Base-by-base conservation (phyloP, 768 basidiomycete species). In the Rhodosporidiobolus sp. region DNA sequence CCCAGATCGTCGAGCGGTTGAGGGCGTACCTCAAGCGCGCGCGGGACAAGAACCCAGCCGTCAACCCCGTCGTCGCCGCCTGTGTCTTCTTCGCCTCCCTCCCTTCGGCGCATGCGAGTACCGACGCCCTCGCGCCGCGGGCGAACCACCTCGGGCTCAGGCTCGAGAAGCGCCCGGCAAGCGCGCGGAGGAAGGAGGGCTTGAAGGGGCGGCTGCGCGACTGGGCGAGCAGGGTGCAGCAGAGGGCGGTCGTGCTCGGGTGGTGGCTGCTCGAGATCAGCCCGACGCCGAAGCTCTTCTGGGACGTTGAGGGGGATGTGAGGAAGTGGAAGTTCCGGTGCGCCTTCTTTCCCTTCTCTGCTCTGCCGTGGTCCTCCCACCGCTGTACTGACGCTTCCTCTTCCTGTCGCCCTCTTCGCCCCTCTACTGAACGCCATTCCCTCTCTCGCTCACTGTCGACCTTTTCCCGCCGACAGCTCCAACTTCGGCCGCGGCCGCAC, bases 181-280 rank as follows among this genome's bases (percentile, higher is more conserved):
- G 48, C 38, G 46, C 52, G 56, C 53, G 28, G 7, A 24, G n/a
- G 30, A 46, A 30, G 28, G 49, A 46, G 32, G 50, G 56, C 0
- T 12, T 59, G 32, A 20, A 32, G 5, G 38, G 32, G 7, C 67
- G 66, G n/a, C 4, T 67, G 55, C 17, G 11, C 8, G 62, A 58
- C 12, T 67, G 63, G 38, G 24, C 26, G 26, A 28, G 46, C 22
- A 26, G 71, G 26, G 5, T 67, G 14, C 5, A 1, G n/a, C 26
- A 28, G 22, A 58, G 71, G 30, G 48, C 30, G 3, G n/a, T 60
- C 11, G 52, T 66, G 38, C 20, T 58, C 6, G 32, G 24, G 3
- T 72, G 71, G 71, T 72, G 71, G 71, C 4, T 43, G 0, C 65
- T 72, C 38, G 71, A 72, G 43, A 3, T 72, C 8, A 28, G 28